phyloP scores from a whole-genome alignment of 352 stramenopile genomes.

The Pythium utonaiense region DNA sequence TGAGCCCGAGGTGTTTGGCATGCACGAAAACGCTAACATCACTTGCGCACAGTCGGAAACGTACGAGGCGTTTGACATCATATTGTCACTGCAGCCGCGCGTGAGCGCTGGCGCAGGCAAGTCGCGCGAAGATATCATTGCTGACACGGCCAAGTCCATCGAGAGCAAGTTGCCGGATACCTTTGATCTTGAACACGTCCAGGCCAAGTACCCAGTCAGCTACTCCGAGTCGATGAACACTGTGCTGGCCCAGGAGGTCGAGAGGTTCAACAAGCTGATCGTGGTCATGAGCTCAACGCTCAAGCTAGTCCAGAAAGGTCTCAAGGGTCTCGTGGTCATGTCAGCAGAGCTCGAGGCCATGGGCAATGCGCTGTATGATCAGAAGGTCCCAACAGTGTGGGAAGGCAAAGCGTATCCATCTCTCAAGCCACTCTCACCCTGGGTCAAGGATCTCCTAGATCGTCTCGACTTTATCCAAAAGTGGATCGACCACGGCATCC shows the following conservation, averaged over 20 bases:
- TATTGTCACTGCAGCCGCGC: constrained; percentile 76
- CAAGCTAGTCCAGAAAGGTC: constrained; percentile 58
- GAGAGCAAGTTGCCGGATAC: constrained; percentile 49
- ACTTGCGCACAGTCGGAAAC: constrained; percentile 90
- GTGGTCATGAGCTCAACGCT: constrained; percentile 62
- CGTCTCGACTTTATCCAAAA: constrained; percentile 64
- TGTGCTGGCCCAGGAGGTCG: constrained; percentile 86
- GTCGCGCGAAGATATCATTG: constrained; percentile 76
- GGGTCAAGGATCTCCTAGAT: constrained; percentile 86
- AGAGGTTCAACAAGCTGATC: constrained; percentile 83
- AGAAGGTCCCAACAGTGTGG: constrained; percentile 88
- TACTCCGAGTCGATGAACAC: constrained; percentile 96
- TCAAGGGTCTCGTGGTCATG: constrained; percentile 85
- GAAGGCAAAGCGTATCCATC: constrained; percentile 89
- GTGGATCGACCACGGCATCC: constrained; percentile 77
- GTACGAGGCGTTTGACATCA: constrained; percentile 87
- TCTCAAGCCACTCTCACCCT: constrained; percentile 84
- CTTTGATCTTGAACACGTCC: constrained; percentile 82
- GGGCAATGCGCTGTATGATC: constrained; percentile 83
- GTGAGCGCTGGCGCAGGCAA: constrained; percentile 64
- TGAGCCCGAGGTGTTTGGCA: constrained; percentile 91
- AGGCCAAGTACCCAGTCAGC: constrained; percentile 82
- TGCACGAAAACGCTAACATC: constrained; percentile 95
- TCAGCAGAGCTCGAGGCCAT: constrained; percentile 84
- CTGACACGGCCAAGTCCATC: constrained; percentile 66